Conservation (phyloP, 371 early-diverging fungal species). For the Amoeboaphelidium occidentale region DNA sequence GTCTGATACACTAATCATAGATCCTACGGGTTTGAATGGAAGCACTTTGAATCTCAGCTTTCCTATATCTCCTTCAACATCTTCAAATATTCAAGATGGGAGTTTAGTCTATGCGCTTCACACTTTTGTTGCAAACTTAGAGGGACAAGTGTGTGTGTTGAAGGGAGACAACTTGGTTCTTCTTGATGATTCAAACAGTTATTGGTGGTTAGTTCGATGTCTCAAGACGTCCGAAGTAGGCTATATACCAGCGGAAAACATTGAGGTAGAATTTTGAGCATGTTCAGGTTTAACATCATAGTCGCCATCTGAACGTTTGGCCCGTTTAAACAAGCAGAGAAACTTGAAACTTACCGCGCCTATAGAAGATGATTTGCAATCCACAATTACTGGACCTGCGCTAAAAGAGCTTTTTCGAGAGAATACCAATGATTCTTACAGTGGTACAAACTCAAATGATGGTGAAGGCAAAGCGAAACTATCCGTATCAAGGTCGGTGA, state of each 20-base stretch:
- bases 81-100: not conserved
- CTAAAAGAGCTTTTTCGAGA: too few relatives aligned
- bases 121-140: slow-evolving; percentile 75
- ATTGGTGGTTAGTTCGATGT: slow-evolving; percentile 90
- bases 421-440: too few relatives aligned
- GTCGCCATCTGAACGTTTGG: slow-evolving; percentile 68
- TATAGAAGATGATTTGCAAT: not conserved
- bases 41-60: too few relatives aligned
- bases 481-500: too few relatives aligned
- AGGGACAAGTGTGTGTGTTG: slow-evolving; percentile 73
- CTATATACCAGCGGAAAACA: slow-evolving; percentile 85
- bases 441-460: too few relatives aligned
- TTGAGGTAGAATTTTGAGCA: slow-evolving; percentile 30
- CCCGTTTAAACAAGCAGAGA: slow-evolving; percentile 59
- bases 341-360: slow-evolving; percentile 40
- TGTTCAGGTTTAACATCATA: slow-evolving; percentile 8
- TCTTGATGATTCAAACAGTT: slow-evolving; percentile 80
- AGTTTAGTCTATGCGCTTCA: slow-evolving; percentile 63
- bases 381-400: too few relatives aligned
- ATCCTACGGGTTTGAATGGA: too few relatives aligned
- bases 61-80: not conserved
- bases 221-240: slow-evolving; percentile 53
- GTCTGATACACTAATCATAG: too few relatives aligned
- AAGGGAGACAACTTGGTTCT: slow-evolving; percentile 64
- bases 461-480: too few relatives aligned